Base-by-base conservation (phyloP, 176 grass and related monocot genomes). In the Avena eriantha region DNA sequence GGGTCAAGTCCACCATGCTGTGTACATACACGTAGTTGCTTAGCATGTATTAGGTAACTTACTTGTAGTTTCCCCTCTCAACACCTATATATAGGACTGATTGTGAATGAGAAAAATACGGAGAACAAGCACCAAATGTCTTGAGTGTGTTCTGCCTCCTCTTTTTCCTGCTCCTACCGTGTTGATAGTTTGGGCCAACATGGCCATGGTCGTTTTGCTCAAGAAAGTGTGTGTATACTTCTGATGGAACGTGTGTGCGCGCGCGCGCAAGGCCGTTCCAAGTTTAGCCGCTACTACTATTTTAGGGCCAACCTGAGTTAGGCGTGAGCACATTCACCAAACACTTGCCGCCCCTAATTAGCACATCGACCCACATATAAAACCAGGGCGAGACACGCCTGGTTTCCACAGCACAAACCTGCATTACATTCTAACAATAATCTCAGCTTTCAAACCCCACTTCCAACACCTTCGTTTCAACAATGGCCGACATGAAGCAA, bases 401-500 rank as follows among this genome's bases (percentile, higher is more conserved):
- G 4, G 8, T 54, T 24, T 50, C 22, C 26, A 18, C 64, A 68
- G 2, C 31, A 35, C n/a, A 64, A 65, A 46, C 45, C 56, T 29
- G 10, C 60, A 68, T 34, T 34, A 7, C 5, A 41, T 41, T 41
- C 6, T 41, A 11, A 31, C 31, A 12, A 16, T 7, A 24, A 33
- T 65, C 61, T 65, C 61, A 2, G 12, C 14, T 65, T 15, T 4
- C n/a, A 23, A 29, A 29, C 29, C 1, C 0, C 8, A 8, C 47
- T 33, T 67, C 15, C 0, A 66, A 23, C 26, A 17, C 2, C 64
- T 18, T 35, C 64, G 17, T 14, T 15, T 35, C 15, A 5, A 5
- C 14, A 3, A 90, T 86, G 88, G 80, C 88, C 9, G 80, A 77
- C 69, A n/a, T 85, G 16, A 70, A 49, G 58, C 82, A 89, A 59